Conservation (phyloP, 1,139 yeast genomes). For the Maudiozyma humilis region DNA sequence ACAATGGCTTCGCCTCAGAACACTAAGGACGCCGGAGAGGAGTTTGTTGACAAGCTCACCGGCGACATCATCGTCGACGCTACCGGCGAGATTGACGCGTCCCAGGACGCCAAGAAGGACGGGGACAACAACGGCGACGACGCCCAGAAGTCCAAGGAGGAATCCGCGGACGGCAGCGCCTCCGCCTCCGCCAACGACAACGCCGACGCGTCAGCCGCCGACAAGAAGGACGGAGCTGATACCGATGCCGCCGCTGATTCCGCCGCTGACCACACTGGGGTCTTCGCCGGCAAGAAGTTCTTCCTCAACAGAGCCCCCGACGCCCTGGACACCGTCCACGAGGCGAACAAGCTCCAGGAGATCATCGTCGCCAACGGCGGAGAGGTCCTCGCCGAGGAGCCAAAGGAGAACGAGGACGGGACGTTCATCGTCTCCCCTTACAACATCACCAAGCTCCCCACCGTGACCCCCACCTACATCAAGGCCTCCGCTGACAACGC, state of each 20-base stretch:
- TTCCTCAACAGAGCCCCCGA: slow-evolving; percentile 22
- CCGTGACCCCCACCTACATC: slow-evolving; percentile 26
- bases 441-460: slow-evolving; percentile 24
- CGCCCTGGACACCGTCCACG: slow-evolving; percentile 16
- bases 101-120: not conserved
- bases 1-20: slow-evolving; percentile 4
- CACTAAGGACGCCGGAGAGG: slow-evolving; percentile 4
- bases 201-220: not conserved
- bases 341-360: slow-evolving; percentile 10
- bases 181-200: not conserved
- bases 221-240: slow-evolving; percentile 1
- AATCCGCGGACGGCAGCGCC: not conserved
- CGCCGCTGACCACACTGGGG: not conserved
- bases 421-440: slow-evolving; percentile 26
- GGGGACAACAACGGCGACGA: not conserved
- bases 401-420: slow-evolving; percentile 4
- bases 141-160: not conserved
- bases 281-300: slow-evolving; percentile 21
- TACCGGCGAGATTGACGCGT: slow-evolving; percentile 1
- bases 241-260: slow-evolving; percentile 3
- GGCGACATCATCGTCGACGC: slow-evolving; percentile 5
- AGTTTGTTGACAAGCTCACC: slow-evolving; percentile 5
- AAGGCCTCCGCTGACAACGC: slow-evolving; percentile 21
- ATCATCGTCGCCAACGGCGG: slow-evolving; percentile 14
- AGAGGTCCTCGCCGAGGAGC: slow-evolving; percentile 9